Percentiles rank a stretch among this genome's conserved stretches.
These are phyloP conservation scores for Exophiala sideris DNA, from an alignment of 2,329 filamentous ascomycete genomes.

Conservation along the genomic window DNA sequence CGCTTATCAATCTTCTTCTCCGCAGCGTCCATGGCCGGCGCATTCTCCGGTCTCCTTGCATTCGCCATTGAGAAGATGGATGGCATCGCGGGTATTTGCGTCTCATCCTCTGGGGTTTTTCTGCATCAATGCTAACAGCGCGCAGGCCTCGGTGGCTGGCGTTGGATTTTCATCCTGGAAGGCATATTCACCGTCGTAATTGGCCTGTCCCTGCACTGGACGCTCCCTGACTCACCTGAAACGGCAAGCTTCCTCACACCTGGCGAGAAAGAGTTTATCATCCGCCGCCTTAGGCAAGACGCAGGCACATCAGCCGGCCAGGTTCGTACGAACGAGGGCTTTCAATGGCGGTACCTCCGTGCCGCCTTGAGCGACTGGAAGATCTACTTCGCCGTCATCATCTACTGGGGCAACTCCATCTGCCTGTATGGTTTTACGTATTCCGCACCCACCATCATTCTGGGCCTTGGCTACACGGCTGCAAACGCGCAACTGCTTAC, in stretches of 20 bases:
- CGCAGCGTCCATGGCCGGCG: slow-evolving; percentile 48
- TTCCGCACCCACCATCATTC: slow-evolving; percentile 18
- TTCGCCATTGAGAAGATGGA: slow-evolving; percentile 52
- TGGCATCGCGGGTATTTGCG: slow-evolving; percentile 47
- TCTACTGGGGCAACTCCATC: slow-evolving; percentile 24
- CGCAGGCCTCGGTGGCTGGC: slow-evolving; percentile 33
- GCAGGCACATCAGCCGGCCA: slow-evolving; percentile 15
- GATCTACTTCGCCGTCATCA: slow-evolving; percentile 19
- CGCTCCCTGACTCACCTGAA: slow-evolving; percentile 44
- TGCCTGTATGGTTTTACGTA: slow-evolving; percentile 19
- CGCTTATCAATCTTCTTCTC: slow-evolving; percentile 47
- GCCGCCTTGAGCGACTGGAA: slow-evolving; percentile 23
- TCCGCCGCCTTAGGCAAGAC: slow-evolving; percentile 34
- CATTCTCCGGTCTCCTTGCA: slow-evolving; percentile 51
- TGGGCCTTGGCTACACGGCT: slow-evolving; percentile 28
- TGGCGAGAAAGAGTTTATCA: slow-evolving; percentile 38
- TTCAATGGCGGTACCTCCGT: slow-evolving; percentile 12
- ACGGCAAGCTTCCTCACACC: slow-evolving; percentile 41
- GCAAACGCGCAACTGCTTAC: slow-evolving; percentile 24
- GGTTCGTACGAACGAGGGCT: slow-evolving; percentile 27
- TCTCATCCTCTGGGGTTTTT: slow-evolving; percentile 23
- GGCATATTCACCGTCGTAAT: slow-evolving; percentile 45
- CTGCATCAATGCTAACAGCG: not conserved
- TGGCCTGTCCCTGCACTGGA: slow-evolving; percentile 39
- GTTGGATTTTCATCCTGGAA: slow-evolving; percentile 51